These are phyloP conservation scores for Xerocomus minutiporus DNA, from an alignment of 1,284 basidiomycete genomes.

Conservation along the genomic window DNA sequence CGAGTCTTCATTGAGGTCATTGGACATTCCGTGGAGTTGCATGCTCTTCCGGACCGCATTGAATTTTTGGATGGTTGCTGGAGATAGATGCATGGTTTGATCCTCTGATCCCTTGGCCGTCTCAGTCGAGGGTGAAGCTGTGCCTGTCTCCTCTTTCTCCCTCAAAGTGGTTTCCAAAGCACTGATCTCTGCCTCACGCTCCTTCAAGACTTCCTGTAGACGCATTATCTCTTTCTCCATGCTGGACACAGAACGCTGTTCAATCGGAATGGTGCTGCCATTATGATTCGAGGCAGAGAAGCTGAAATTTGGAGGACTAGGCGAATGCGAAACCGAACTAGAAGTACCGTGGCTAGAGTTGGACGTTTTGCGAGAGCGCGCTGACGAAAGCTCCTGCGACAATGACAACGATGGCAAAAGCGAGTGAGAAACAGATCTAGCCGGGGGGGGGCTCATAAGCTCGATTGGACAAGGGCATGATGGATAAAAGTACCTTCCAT, in stretches of 20 bases:
- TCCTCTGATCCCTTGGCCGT: slow-evolving; percentile 15
- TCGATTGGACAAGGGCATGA: background rate
- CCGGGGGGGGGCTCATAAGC: slow-evolving; percentile 12
- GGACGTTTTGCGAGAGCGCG: slow-evolving; percentile 77
- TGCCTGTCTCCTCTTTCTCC: slow-evolving; percentile 38
- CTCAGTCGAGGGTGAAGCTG: slow-evolving; percentile 4
- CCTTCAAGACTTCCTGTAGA: slow-evolving; percentile 81
- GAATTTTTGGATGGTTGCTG: slow-evolving; percentile 66
- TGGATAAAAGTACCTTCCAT: slow-evolving; percentile 56
- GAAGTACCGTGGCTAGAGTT: slow-evolving; percentile 64
- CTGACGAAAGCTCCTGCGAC: slow-evolving; percentile 93
- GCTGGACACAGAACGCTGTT: slow-evolving; percentile 69
- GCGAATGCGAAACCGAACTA: slow-evolving; percentile 53
- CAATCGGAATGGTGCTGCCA: slow-evolving; percentile 39
- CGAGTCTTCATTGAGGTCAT: slow-evolving; percentile 31
- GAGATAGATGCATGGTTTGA: slow-evolving; percentile 48
- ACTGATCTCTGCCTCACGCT: slow-evolving; percentile 83
- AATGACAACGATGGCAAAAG: slow-evolving; percentile 85
- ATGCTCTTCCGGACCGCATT: slow-evolving; percentile 64
- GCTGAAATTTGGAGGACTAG: slow-evolving; percentile 56
- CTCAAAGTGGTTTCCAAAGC: slow-evolving; percentile 67
- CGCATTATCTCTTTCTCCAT: slow-evolving; percentile 91
- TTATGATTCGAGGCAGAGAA: slow-evolving; percentile 49
- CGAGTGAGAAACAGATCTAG: slow-evolving; percentile 80
- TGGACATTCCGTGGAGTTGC: slow-evolving; percentile 41